These are phyloP conservation scores for Fraxinus ornus DNA, from an alignment of 305 asterid genomes.

Conservation along the genomic window DNA sequence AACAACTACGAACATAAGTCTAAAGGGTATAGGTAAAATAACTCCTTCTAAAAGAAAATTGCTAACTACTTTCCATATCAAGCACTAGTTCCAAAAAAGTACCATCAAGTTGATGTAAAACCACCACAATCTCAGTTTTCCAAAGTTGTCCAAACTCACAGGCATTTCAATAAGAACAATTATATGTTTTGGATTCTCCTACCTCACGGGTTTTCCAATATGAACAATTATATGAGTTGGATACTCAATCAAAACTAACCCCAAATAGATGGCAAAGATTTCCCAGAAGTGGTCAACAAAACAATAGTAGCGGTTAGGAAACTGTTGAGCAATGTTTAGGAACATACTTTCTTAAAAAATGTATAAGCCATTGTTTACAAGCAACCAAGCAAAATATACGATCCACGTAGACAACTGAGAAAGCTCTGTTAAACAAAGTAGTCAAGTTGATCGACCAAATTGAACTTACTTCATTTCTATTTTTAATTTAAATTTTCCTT, in stretches of 20 bases:
- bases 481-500: not conserved
- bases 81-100: not conserved
- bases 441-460: not conserved
- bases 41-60: not conserved
- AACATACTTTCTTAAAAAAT: not conserved
- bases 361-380: conserved; percentile 10
- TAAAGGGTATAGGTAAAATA: not conserved
- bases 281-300: not conserved
- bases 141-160: not conserved
- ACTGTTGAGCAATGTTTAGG: not conserved
- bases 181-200: not conserved
- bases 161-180: not conserved
- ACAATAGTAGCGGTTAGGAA: not conserved
- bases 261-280: not conserved
- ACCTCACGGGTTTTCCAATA: not conserved
- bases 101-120: not conserved
- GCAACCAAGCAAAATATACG: not conserved
- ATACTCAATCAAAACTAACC: not conserved
- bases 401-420: not conserved
- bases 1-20: not conserved
- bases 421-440: not conserved
- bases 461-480: not conserved
- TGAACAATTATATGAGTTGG: not conserved
- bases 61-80: not conserved
- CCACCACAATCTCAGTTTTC: not conserved